These are phyloP conservation scores for Alternaria solani DNA, from an alignment of 2,329 filamentous ascomycete species.

Conservation along the genomic window DNA sequence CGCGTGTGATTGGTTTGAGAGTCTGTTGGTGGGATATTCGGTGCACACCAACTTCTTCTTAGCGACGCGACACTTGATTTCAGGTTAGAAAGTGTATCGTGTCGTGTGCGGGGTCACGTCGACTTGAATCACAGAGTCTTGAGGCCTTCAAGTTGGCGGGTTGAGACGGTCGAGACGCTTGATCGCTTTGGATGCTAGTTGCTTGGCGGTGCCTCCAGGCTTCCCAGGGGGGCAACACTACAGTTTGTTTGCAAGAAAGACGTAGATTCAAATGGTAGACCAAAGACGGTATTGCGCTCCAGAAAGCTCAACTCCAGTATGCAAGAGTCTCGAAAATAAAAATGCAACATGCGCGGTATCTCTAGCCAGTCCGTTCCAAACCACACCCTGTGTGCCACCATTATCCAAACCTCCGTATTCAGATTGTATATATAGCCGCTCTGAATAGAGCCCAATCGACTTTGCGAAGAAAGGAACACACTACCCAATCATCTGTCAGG, in stretches of 20 bases:
- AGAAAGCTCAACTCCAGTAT: neutral
- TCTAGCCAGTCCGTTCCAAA: neutral
- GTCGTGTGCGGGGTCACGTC: constrained; percentile 12
- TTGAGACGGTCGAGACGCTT: constrained; percentile 5
- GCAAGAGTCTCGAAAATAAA: neutral
- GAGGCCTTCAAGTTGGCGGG: neutral
- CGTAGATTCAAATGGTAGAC: neutral
- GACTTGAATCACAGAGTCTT: constrained; percentile 1
- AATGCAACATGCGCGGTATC: neutral
- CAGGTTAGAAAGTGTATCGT: constrained; percentile 1
- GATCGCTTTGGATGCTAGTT: constrained; percentile 1
- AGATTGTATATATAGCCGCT: neutral
- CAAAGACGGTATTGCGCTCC: neutral
- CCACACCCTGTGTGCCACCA: neutral
- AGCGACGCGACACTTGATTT: constrained; percentile 3
- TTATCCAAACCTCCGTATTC: neutral
- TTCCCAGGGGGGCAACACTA: neutral
- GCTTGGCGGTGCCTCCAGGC: constrained; percentile 6
- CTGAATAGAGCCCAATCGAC: neutral
- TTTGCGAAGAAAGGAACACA: neutral
- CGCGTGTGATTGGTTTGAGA: constrained; percentile 13
- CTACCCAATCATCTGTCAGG: constrained; percentile 32
- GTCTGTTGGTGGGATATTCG: constrained; percentile 4
- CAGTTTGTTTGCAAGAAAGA: neutral
- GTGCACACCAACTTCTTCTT: constrained; percentile 1